Percentiles rank a stretch among this genome's conserved stretches.
phyloP scores from a whole-genome alignment of 148 eudicot species.

The Mesembryanthemum crystallinum region DNA sequence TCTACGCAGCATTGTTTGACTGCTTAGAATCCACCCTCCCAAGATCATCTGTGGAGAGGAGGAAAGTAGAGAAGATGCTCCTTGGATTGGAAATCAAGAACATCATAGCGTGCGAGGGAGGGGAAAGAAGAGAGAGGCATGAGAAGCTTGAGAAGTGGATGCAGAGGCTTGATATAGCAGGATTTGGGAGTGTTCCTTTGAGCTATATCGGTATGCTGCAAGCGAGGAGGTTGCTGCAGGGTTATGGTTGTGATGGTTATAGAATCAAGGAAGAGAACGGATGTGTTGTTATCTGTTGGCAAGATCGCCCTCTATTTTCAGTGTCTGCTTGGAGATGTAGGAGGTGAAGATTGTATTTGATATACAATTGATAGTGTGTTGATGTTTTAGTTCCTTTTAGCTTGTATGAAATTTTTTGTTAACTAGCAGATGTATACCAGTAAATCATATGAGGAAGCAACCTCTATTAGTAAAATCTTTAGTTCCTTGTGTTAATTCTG shows the following conservation, averaged over 20 bases:
- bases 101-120: constrained; percentile 81
- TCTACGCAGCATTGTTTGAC: constrained; percentile 85
- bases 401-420: constrained; percentile 25
- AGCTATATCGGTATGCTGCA: constrained; percentile 76
- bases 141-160: constrained; percentile 88
- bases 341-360: constrained; percentile 39
- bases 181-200: constrained; percentile 61
- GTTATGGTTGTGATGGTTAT: constrained; percentile 70
- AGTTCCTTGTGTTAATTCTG: neutral
- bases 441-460: constrained; percentile 20
- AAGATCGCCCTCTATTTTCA: constrained; percentile 76
- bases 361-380: constrained; percentile 6
- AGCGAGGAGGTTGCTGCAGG: constrained; percentile 66
- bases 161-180: constrained; percentile 63
- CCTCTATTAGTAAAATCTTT: constrained; percentile 13
- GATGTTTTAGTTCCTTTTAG: constrained; percentile 4
- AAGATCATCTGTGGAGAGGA: constrained; percentile 63
- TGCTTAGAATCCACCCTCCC: constrained; percentile 78
- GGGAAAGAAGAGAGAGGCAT: constrained; percentile 70
- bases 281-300: constrained; percentile 82
- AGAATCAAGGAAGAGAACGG: constrained; percentile 80
- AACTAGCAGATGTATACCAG: constrained; percentile 29
- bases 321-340: constrained; percentile 86
- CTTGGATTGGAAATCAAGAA: constrained; percentile 86
- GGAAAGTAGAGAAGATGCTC: constrained; percentile 79